Percentiles rank a stretch among this genome's conserved stretches.
Conservation (phyloP, 352 stramenopile species). For the Pythium monospermum region DNA sequence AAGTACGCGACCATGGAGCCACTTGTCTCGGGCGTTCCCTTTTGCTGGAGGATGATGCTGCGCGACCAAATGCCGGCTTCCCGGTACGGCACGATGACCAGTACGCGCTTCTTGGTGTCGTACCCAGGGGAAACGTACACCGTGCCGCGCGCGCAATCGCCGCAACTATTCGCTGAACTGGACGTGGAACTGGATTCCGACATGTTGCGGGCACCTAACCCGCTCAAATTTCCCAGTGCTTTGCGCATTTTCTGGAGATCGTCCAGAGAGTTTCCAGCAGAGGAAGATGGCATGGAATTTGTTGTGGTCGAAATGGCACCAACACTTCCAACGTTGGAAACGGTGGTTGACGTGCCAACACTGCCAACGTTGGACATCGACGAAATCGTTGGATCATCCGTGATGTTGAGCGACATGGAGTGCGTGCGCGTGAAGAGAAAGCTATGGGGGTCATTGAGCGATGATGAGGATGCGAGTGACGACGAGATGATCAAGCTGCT, state of each 20-base stretch:
- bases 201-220: not conserved
- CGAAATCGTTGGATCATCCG: not conserved
- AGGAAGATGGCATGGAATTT: no score
- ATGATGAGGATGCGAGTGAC: no score
- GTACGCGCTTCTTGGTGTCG: slow-evolving; percentile 49
- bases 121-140: slow-evolving; percentile 66
- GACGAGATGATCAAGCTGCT: slow-evolving; percentile 13
- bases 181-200: slow-evolving; percentile 14
- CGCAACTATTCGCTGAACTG: slow-evolving; percentile 20
- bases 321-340: not conserved
- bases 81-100: slow-evolving; percentile 82
- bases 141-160: slow-evolving; percentile 57
- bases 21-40: slow-evolving; percentile 44
- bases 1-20: slow-evolving; percentile 81
- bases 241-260: slow-evolving; percentile 16
- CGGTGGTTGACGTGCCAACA: not conserved
- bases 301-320: not conserved
- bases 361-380: not conserved
- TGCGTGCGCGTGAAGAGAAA: slow-evolving; percentile 10
- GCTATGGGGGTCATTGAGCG: not conserved
- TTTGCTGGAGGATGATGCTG: slow-evolving; percentile 78
- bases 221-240: slow-evolving; percentile 2
- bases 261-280: not conserved
- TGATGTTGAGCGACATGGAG: not conserved
- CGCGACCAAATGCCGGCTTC: slow-evolving; percentile 83